Evolutionary conservation across 1,284 basidiomycete genomes (phyloP).

Genomic region (Coniferiporia weirii): DNA sequence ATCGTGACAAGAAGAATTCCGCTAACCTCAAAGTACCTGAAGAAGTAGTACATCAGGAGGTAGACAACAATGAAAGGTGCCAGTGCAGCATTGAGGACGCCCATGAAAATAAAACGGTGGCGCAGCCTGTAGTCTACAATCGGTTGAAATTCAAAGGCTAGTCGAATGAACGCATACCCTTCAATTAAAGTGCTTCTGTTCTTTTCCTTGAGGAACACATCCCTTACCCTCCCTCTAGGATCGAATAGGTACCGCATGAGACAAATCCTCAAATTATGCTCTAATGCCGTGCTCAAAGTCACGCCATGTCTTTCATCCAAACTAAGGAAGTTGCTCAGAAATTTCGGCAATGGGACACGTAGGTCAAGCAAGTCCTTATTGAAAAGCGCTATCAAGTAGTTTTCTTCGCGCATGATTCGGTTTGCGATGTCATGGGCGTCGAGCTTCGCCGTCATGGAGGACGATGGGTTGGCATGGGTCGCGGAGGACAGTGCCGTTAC

Average conservation of each 20-base stretch:
- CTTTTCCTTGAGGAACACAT: slow-evolving; percentile 84
- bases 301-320: slow-evolving; percentile 61
- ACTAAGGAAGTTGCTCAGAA: slow-evolving; percentile 45
- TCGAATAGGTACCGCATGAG: slow-evolving; percentile 95
- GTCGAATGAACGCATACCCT: slow-evolving; percentile 50
- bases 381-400: slow-evolving; percentile 96
- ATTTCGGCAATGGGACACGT: slow-evolving; percentile 68
- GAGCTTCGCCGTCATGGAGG: slow-evolving; percentile 63
- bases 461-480: slow-evolving; percentile 40
- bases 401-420: slow-evolving; percentile 95
- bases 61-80: slow-evolving; percentile 98
- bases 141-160: slow-evolving; percentile 1
- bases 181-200: slow-evolving; percentile 76
- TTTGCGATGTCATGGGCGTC: slow-evolving; percentile 97
- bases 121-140: slow-evolving; percentile 49
- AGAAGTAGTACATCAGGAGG: slow-evolving; percentile 96
- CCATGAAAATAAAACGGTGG: slow-evolving; percentile 93
- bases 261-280: slow-evolving; percentile 96
- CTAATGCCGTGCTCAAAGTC: slow-evolving; percentile 82
- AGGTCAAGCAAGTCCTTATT: slow-evolving; percentile 95
- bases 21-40: slow-evolving; percentile 94
- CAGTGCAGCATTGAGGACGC: slow-evolving; percentile 89
- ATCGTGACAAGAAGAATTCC: background rate
- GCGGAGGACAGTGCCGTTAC: slow-evolving; percentile 76
- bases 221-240: slow-evolving; percentile 78